These are phyloP conservation scores for Irpex lacteus DNA, from an alignment of 1,284 basidiomycete genomes.

Conservation along the genomic window DNA sequence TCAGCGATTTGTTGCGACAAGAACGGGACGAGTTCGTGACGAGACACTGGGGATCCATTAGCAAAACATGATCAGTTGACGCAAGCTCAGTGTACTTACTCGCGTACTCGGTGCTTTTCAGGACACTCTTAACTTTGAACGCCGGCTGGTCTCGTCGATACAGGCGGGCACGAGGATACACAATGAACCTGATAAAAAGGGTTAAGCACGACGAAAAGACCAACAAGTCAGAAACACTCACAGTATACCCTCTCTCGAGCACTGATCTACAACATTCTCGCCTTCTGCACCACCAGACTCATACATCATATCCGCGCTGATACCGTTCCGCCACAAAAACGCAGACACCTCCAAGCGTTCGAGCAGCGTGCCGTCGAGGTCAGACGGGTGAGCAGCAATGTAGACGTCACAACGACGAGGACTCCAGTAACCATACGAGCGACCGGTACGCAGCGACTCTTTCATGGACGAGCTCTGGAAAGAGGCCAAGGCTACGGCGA, in stretches of 20 bases:
- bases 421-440: slow-evolving; percentile 85
- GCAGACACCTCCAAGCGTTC: slow-evolving; percentile 78
- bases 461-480: slow-evolving; percentile 72
- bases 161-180: slow-evolving; percentile 62
- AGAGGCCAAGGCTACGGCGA: slow-evolving; percentile 67
- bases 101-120: slow-evolving; percentile 73
- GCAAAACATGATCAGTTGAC: neutral
- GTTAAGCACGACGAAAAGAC: neutral
- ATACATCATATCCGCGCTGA: slow-evolving; percentile 88
- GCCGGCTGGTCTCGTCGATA: slow-evolving; percentile 60
- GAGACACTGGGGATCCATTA: slow-evolving; percentile 46
- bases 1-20: slow-evolving; percentile 75
- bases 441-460: slow-evolving; percentile 70
- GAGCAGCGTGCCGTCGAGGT: slow-evolving; percentile 53
- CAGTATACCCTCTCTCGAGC: slow-evolving; percentile 76
- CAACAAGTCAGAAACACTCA: slow-evolving; percentile 34
- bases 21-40: slow-evolving; percentile 68
- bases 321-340: slow-evolving; percentile 77
- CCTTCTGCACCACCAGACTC: slow-evolving; percentile 64
- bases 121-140: slow-evolving; percentile 78
- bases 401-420: slow-evolving; percentile 85
- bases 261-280: slow-evolving; percentile 64
- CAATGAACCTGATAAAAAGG: slow-evolving; percentile 54
- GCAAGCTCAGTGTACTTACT: slow-evolving; percentile 35
- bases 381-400: slow-evolving; percentile 72